phyloP scores from a whole-genome alignment of 1,284 basidiomycete genomes.

The Hymenochaete sp. region DNA sequence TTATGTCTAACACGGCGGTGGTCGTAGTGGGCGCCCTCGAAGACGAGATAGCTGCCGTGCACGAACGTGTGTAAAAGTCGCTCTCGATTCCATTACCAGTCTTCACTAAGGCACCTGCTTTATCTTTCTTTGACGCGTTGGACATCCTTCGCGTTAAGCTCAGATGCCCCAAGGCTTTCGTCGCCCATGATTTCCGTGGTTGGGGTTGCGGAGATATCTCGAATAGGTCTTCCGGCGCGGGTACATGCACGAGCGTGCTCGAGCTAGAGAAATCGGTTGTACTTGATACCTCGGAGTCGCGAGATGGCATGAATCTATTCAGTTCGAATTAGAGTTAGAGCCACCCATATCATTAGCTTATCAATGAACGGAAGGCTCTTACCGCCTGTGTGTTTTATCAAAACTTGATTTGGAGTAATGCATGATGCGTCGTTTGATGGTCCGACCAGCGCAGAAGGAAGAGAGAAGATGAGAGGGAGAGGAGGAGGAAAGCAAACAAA shows the following conservation, averaged over 20 bases:
- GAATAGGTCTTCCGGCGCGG: constrained; percentile 6
- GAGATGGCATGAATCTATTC: neutral
- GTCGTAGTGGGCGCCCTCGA: neutral
- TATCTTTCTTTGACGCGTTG: constrained; percentile 3
- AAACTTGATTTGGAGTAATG: neutral
- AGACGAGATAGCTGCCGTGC: neutral
- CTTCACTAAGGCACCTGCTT: no score
- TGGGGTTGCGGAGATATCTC: neutral
- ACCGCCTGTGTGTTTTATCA: constrained; percentile 9
- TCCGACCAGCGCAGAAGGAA: no score
- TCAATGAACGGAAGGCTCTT: neutral
- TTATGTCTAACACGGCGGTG: constrained; percentile 9
- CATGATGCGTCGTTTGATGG: no score
- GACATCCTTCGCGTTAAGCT: constrained; percentile 9
- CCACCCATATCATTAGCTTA: neutral
- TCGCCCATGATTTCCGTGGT: constrained; percentile 11
- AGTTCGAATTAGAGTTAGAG: neutral
- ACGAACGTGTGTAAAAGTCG: neutral
- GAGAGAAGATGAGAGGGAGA: neutral
- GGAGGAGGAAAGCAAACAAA: neutral
- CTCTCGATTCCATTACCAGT: constrained; percentile 2
- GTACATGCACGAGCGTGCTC: constrained; percentile 6
- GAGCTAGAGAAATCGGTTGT: constrained; percentile 2
- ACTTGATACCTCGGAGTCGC: constrained; percentile 2
- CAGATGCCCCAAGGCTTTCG: constrained; percentile 10